Evolutionary conservation across 179 eudicot species (phyloP).

Genomic region (Spergularia azorica): DNA sequence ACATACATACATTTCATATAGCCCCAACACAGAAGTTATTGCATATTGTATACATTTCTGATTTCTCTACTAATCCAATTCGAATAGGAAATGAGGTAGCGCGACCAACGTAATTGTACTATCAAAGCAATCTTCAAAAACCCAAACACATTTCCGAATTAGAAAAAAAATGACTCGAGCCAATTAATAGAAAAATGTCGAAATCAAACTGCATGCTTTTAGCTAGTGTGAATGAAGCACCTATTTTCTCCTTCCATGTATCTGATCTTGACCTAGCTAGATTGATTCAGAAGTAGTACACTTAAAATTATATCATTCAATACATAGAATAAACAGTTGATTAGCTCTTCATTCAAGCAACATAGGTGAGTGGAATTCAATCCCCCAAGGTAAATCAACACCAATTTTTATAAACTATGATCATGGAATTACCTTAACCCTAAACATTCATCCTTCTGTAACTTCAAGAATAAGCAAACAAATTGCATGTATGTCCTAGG

Average conservation of each 20-base stretch:
- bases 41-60: too few relatives aligned
- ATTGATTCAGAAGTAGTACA: background rate
- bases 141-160: too few relatives aligned
- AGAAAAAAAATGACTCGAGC: too few relatives aligned
- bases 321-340: background rate
- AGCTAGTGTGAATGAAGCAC: too few relatives aligned
- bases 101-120: too few relatives aligned
- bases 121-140: too few relatives aligned
- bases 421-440: slow-evolving; percentile 30
- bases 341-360: slow-evolving; percentile 23
- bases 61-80: too few relatives aligned
- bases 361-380: slow-evolving; percentile 17
- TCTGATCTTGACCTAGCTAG: background rate
- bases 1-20: too few relatives aligned
- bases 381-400: slow-evolving; percentile 25
- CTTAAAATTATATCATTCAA: background rate
- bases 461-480: background rate
- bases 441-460: slow-evolving; percentile 28
- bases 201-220: background rate
- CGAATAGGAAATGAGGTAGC: too few relatives aligned
- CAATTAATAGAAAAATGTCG: too few relatives aligned
- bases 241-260: too few relatives aligned
- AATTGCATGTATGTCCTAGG: slow-evolving; percentile 1
- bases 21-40: too few relatives aligned
- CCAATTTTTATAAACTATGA: slow-evolving; percentile 13